These are phyloP conservation scores for Claviceps sp. DNA, from an alignment of 2,329 filamentous ascomycete genomes.

Conservation along the genomic window DNA sequence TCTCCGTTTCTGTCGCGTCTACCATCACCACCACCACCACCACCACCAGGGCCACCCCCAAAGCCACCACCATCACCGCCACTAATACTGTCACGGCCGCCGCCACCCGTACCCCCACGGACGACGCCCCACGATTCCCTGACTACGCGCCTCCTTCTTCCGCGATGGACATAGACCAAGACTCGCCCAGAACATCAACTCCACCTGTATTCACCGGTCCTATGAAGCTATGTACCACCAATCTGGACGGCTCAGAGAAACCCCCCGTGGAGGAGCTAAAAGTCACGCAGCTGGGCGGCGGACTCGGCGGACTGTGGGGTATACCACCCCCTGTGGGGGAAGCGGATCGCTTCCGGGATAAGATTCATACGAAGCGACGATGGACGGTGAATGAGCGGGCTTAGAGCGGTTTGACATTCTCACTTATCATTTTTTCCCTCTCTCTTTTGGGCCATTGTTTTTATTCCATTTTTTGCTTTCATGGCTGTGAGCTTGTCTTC, in stretches of 20 bases:
- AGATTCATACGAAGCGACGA: constrained; percentile 34
- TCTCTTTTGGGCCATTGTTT: background rate
- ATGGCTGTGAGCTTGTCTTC: background rate
- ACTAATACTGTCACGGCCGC: background rate
- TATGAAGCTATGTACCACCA: constrained; percentile 23
- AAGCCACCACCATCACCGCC: background rate
- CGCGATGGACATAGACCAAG: constrained; percentile 2
- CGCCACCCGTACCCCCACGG: background rate
- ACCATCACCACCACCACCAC: background rate
- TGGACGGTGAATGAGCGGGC: constrained; percentile 42
- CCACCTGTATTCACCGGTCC: constrained; percentile 20
- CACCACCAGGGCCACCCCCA: background rate
- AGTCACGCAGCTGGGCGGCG: constrained; percentile 23
- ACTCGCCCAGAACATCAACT: constrained; percentile 8
- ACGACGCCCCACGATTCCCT: constrained; percentile 7
- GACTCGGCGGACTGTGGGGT: constrained; percentile 31
- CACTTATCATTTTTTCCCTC: background rate
- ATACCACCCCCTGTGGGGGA: constrained; percentile 29
- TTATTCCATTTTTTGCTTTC: background rate
- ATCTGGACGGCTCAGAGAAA: constrained; percentile 15
- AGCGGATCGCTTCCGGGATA: constrained; percentile 32
- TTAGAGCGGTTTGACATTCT: constrained; percentile 3
- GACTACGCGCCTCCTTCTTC: background rate
- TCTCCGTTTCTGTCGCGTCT: background rate
- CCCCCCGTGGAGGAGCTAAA: constrained; percentile 17